These are phyloP conservation scores for Heterobasidion irregulare DNA, from an alignment of 1,284 basidiomycete species.

Conservation along the genomic window DNA sequence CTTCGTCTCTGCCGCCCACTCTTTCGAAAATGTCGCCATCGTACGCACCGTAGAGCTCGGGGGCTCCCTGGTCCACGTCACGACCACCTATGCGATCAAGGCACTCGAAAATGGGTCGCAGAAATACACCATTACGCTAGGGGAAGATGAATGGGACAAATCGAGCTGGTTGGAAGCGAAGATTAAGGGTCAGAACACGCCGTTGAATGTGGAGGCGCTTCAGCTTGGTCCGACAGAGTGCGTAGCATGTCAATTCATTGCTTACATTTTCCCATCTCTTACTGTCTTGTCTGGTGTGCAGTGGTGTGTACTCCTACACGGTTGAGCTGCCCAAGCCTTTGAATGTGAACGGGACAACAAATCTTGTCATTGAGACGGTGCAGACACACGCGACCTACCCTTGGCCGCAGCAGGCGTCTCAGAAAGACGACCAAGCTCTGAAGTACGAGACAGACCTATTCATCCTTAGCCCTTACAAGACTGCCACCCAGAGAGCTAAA, in stretches of 20 bases:
- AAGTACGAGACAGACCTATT: slow-evolving; percentile 71
- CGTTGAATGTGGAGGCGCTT: slow-evolving; percentile 43
- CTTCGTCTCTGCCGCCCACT: slow-evolving; percentile 28
- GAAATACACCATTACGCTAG: slow-evolving; percentile 66
- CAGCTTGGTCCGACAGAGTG: slow-evolving; percentile 43
- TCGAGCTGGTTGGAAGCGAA: slow-evolving; percentile 79
- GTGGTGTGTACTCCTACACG: slow-evolving; percentile 29
- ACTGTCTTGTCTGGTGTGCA: slow-evolving; percentile 8
- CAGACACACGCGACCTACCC: slow-evolving; percentile 72
- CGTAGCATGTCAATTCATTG: slow-evolving; percentile 14
- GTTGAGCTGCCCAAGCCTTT: slow-evolving; percentile 37
- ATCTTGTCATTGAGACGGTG: slow-evolving; percentile 69
- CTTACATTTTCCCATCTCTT: neutral
- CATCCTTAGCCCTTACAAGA: slow-evolving; percentile 78
- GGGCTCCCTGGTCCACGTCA: slow-evolving; percentile 78
- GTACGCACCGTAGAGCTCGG: slow-evolving; percentile 84
- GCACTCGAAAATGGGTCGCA: slow-evolving; percentile 54
- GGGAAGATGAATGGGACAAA: slow-evolving; percentile 49
- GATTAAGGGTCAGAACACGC: slow-evolving; percentile 57
- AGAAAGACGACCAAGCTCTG: slow-evolving; percentile 76
- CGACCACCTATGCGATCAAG: slow-evolving; percentile 81
- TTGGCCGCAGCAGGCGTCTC: slow-evolving; percentile 66
- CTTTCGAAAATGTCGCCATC: slow-evolving; percentile 82
- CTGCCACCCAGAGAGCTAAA: slow-evolving; percentile 79
- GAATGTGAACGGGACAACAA: slow-evolving; percentile 49